phyloP scores from a whole-genome alignment of 1,139 yeast genomes.

The Candida sanyaensis region DNA sequence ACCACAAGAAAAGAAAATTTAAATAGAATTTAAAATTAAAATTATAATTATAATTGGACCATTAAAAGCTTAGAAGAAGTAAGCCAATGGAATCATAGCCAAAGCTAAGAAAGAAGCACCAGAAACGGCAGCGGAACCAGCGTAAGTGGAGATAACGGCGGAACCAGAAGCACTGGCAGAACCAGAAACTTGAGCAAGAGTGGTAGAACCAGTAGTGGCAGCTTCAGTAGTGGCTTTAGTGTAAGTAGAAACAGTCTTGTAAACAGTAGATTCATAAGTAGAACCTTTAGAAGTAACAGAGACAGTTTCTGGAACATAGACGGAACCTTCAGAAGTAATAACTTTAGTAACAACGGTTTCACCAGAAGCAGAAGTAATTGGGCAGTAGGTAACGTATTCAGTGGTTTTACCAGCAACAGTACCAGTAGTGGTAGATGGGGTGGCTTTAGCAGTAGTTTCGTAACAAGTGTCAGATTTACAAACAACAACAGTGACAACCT shows the following conservation, averaged over 20 bases:
- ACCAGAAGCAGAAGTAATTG: conserved; percentile 16
- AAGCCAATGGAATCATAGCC: conserved; percentile 29
- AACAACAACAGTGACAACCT: conserved; percentile 42
- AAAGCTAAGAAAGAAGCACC: conserved; percentile 28
- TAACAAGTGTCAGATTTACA: conserved; percentile 40
- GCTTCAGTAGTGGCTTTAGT: conserved; percentile 19
- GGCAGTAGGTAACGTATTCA: conserved; percentile 38
- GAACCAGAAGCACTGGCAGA: conserved; percentile 29
- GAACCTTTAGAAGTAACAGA: conserved; percentile 50
- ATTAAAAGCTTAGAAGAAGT: conserved; percentile 18
- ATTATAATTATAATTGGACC: too few species aligned
- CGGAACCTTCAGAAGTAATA: conserved; percentile 11
- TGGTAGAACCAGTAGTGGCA: conserved; percentile 15
- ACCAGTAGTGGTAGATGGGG: conserved; percentile 24
- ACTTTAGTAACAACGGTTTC: conserved; percentile 8
- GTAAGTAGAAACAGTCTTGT: conserved; percentile 30
- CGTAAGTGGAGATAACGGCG: conserved; percentile 27
- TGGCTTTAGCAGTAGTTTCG: conserved; percentile 31
- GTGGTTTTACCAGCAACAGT: conserved; percentile 26
- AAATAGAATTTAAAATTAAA: too few species aligned
- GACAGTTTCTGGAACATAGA: conserved; percentile 23
- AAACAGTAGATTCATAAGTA: conserved; percentile 26
- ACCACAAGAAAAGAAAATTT: background rate
- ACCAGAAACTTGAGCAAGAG: conserved; percentile 10
- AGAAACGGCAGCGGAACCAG: conserved; percentile 24